These are phyloP conservation scores for Ceratobasidium papillatum DNA, from an alignment of 1,284 basidiomycete genomes.

Conservation along the genomic window DNA sequence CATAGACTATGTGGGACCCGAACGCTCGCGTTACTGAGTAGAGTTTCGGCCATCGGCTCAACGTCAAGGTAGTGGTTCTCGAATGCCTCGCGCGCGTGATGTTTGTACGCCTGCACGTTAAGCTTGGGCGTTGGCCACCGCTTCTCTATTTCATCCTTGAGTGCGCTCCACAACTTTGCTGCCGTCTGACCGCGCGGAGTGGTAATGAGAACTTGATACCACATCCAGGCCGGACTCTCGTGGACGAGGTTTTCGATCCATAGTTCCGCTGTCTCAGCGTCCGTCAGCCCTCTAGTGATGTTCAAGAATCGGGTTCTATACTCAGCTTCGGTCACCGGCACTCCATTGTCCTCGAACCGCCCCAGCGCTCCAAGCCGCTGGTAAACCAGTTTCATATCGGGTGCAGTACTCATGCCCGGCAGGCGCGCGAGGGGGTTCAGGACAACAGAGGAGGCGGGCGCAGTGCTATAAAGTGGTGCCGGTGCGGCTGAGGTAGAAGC, in stretches of 20 bases:
- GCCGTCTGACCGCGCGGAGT: neutral
- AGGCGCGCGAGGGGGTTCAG: neutral
- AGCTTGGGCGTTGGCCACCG: neutral
- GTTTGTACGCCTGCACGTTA: neutral
- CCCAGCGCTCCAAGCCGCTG: neutral
- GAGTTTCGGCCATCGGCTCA: neutral
- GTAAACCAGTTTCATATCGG: neutral
- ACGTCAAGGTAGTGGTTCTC: neutral
- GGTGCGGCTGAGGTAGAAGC: neutral
- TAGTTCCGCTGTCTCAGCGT: neutral
- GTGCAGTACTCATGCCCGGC: neutral
- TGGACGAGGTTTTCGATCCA: constrained; percentile 2
- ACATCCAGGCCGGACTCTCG: constrained; percentile 3
- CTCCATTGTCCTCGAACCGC: neutral
- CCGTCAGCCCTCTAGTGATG: neutral
- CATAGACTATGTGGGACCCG: neutral
- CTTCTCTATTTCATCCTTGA: neutral
- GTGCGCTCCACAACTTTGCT: neutral
- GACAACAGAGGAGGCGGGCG: neutral
- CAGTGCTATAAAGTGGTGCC: neutral
- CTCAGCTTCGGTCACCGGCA: constrained; percentile 9
- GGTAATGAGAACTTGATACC: neutral
- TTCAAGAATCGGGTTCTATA: neutral
- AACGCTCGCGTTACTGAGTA: neutral
- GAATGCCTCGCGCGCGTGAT: neutral